Percentiles rank a stretch among this genome's conserved stretches.
Conservation (phyloP, 1,139 yeast species). For the Candida sp. region DNA sequence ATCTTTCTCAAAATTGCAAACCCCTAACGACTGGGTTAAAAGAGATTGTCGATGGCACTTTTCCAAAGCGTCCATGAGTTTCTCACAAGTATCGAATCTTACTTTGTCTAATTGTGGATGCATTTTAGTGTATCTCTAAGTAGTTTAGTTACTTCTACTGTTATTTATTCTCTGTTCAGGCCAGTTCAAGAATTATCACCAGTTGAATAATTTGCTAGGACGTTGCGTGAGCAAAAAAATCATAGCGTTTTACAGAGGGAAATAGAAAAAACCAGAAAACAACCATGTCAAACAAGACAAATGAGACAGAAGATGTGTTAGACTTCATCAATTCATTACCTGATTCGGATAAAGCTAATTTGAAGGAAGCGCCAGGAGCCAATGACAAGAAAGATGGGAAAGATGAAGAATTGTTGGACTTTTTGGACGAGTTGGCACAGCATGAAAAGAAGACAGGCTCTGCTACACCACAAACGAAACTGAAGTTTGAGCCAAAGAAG, state of each 20-base stretch:
- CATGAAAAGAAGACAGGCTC: slow-evolving; percentile 28
- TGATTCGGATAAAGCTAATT: slow-evolving; percentile 46
- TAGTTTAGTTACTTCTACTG: too few species aligned
- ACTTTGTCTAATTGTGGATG: slow-evolving; percentile 47
- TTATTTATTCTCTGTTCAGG: too few species aligned
- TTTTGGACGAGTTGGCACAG: slow-evolving; percentile 76
- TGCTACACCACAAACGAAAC: slow-evolving; percentile 7
- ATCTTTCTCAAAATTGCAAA: slow-evolving; percentile 82
- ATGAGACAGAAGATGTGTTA: slow-evolving; percentile 75
- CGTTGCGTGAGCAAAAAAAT: too few species aligned
- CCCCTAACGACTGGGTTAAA: slow-evolving; percentile 72
- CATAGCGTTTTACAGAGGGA: too few species aligned
- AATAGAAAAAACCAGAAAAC: too few species aligned
- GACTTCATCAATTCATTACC: slow-evolving; percentile 90
- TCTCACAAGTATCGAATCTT: slow-evolving; percentile 61
- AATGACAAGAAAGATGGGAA: slow-evolving; percentile 29
- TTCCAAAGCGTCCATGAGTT: slow-evolving; percentile 83
- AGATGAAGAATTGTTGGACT: slow-evolving; percentile 78
- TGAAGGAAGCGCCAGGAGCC: slow-evolving; percentile 14
- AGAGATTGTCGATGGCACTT: slow-evolving; percentile 81
- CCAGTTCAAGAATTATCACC: too few species aligned
- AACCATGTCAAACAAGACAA: slow-evolving; percentile 8
- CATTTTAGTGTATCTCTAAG: too few species aligned
- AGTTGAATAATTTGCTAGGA: too few species aligned
- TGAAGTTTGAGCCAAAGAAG: slow-evolving; percentile 15